These are phyloP conservation scores for Talaromyces sp. DNA, from an alignment of 2,329 filamentous ascomycete genomes.

Conservation along the genomic window DNA sequence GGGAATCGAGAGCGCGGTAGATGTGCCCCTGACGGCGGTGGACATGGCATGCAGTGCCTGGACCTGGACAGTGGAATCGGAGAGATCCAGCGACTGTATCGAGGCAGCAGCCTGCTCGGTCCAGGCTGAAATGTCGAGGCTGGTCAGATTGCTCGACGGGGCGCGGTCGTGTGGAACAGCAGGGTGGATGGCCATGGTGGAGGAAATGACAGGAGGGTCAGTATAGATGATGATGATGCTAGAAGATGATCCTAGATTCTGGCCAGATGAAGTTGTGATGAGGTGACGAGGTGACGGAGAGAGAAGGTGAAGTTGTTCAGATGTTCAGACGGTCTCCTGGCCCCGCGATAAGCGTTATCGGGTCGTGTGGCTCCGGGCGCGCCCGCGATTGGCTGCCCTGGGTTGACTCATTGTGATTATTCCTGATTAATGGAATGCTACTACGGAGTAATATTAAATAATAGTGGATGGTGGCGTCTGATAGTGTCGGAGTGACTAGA, in stretches of 20 bases:
- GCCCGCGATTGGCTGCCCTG: constrained; percentile 3
- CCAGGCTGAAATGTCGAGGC: constrained; percentile 64
- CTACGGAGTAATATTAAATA: too few species aligned
- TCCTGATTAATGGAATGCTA: too few species aligned
- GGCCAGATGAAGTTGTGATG: not conserved
- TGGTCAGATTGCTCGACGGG: constrained; percentile 25
- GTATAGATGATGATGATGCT: not conserved
- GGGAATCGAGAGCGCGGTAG: constrained; percentile 66
- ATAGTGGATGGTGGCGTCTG: too few species aligned
- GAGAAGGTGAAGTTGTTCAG: not conserved
- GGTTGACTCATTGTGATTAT: constrained; percentile 11
- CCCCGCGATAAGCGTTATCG: constrained; percentile 8
- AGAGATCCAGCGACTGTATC: constrained; percentile 30
- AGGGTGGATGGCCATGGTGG: constrained; percentile 42
- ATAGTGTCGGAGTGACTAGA: too few species aligned
- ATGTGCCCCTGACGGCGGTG: constrained; percentile 45
- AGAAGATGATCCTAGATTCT: not conserved
- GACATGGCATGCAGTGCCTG: constrained; percentile 46
- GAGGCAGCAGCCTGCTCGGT: constrained; percentile 45
- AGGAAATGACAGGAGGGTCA: not conserved
- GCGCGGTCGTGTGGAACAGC: constrained; percentile 23
- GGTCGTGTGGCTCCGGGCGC: not conserved
- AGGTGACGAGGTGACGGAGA: not conserved
- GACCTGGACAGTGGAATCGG: constrained; percentile 14
- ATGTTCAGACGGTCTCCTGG: not conserved